Evolutionary conservation across 2,329 filamentous ascomycete genomes (phyloP).

Genomic region (Periglandula ipomoeae): DNA sequence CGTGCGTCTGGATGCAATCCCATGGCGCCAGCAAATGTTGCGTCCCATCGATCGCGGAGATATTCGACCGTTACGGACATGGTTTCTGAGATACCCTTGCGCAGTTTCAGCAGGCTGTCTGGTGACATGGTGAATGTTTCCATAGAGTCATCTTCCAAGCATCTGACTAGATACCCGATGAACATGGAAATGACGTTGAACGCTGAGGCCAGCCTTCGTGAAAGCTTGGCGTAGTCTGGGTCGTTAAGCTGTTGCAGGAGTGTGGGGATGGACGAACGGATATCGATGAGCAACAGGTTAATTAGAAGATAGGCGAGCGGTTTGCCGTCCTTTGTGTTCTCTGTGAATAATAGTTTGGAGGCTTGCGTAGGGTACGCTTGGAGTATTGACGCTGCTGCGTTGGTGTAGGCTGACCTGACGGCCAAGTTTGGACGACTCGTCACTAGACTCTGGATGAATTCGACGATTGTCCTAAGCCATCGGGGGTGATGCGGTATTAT

Average conservation of each 20-base stretch:
- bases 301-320: constrained; percentile 54
- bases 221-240: constrained; percentile 38
- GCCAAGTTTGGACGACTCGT: constrained; percentile 43
- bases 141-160: constrained; percentile 38
- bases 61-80: constrained; percentile 56
- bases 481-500: constrained; percentile 37
- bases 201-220: constrained; percentile 47
- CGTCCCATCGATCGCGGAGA: constrained; percentile 62
- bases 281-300: constrained; percentile 56
- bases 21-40: constrained; percentile 50
- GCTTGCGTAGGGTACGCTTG: constrained; percentile 41
- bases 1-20: constrained; percentile 52
- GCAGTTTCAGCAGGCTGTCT: constrained; percentile 51
- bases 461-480: constrained; percentile 42
- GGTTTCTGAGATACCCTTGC: constrained; percentile 52
- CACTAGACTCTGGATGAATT: constrained; percentile 44
- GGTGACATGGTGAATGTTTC: constrained; percentile 39
- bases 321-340: constrained; percentile 33
- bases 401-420: constrained; percentile 49
- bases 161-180: constrained; percentile 46
- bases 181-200: constrained; percentile 56
- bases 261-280: constrained; percentile 52
- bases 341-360: constrained; percentile 43
- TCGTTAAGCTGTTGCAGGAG: constrained; percentile 50
- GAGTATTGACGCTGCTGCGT: constrained; percentile 48